Evolutionary conservation across 2,329 filamentous ascomycete species (phyloP).

Genomic region (Juglanconis sp.): DNA sequence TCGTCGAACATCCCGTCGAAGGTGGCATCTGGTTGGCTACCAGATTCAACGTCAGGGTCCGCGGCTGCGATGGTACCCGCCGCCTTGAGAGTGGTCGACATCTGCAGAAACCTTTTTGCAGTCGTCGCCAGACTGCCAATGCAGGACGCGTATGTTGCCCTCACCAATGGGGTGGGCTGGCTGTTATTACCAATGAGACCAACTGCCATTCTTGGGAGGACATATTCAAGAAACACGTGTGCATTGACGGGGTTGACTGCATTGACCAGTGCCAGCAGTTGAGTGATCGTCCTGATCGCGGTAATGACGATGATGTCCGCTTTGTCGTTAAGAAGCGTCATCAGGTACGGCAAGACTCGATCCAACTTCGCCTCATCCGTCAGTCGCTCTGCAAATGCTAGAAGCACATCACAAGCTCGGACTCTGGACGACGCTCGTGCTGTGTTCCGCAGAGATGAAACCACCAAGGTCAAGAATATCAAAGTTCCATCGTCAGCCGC

Average conservation of each 20-base stretch:
- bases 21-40: conserved; percentile 61
- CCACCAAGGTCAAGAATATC: conserved; percentile 85
- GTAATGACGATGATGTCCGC: conserved; percentile 82
- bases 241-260: conserved; percentile 80
- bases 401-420: conserved; percentile 82
- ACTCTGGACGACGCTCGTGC: conserved; percentile 83
- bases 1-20: conserved; percentile 85
- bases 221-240: conserved; percentile 66
- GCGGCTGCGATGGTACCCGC: conserved; percentile 76
- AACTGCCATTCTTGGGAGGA: conserved; percentile 60
- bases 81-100: conserved; percentile 82
- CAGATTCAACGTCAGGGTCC: conserved; percentile 77
- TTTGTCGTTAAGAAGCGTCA: conserved; percentile 76
- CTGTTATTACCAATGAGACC: conserved; percentile 44
- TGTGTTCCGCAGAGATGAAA: conserved; percentile 84
- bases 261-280: conserved; percentile 80
- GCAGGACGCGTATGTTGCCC: conserved; percentile 90
- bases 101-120: conserved; percentile 80
- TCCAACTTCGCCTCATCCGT: conserved; percentile 97
- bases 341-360: conserved; percentile 84
- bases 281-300: conserved; percentile 81
- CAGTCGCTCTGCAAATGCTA: conserved; percentile 86
- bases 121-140: conserved; percentile 84
- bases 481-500: conserved; percentile 83
- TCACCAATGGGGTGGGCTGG: conserved; percentile 66